Evolutionary conservation across 345 rosid genomes (phyloP), one percentile per base, ranked within the genome.

Genomic region (Melaleuca quinquenervia): DNA sequence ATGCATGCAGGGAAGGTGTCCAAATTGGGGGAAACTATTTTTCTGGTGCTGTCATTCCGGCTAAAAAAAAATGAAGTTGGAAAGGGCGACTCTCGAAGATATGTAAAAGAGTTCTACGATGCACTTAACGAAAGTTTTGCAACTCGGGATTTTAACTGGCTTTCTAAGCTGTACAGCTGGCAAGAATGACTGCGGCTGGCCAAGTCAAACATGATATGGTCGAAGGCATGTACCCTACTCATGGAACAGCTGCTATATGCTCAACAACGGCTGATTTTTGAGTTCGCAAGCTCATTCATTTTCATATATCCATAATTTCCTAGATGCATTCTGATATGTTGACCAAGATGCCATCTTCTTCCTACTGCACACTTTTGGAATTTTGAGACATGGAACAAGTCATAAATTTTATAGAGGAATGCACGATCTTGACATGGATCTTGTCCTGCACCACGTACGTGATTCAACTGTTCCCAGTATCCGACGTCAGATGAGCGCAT

Each of bases 1-100:
- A 21, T 52, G 29, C 26, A 5, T 85, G 85, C 89, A 90, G 93
- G 84, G 36, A n/a, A 87, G 55, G 45, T 49, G 75, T 41, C 83
- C 75, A 74, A 49, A 82, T 44, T 86, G 89, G 85, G 41, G 85
- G 85, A 85, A 84, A 51, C 84, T 85, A 52, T 11, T 88, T 36
- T 36, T 70, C 15, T 83, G 76, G 26, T 87, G 88, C 86, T 89
- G 60, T 54, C 50, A 52, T 83, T n/a, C 50, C 29, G 20, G 85
- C 86, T 70, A 70, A 36, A 29, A 10, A 16, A 36, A 58, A 26
- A 26, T n/a, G n/a, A 8, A 32, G 11, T 32, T 70, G 78, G 4
- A 70, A 24, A 36, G 20, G 48, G 48, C 11, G 7, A 36, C 80
- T 36, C 3, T 24, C 48, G 80, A 70, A 5, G 24, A 32, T 18